Evolutionary conservation across 192 early-diverging fungal species (phyloP).

Genomic region (Rhizophagus clarus): DNA sequence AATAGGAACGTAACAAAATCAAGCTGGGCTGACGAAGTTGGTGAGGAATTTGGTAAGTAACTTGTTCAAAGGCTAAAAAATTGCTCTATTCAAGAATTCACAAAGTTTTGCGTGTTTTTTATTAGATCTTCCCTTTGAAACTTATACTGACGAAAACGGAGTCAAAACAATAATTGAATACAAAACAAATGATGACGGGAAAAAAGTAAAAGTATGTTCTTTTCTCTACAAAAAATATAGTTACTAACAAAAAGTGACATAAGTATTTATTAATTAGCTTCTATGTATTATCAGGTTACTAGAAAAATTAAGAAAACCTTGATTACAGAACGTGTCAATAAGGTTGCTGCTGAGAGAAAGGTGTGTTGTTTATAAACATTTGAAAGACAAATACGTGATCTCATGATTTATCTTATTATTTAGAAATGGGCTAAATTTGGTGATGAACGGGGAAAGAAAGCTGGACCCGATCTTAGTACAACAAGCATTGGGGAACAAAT

Average conservation of each 20-base stretch:
- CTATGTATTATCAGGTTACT: conserved; percentile 57
- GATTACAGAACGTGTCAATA: conserved; percentile 81
- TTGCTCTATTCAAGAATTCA: background rate
- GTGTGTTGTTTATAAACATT: conserved; percentile 30
- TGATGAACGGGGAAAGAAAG: conserved; percentile 69
- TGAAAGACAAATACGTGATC: background rate
- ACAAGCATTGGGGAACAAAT: conserved; percentile 90
- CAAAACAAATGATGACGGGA: conserved; percentile 86
- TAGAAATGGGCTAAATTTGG: conserved; percentile 93
- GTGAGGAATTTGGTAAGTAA: conserved; percentile 56
- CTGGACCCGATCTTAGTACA: conserved; percentile 86
- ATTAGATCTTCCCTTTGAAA: conserved; percentile 38
- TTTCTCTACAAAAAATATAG: conserved; percentile 2
- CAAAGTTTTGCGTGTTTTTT: background rate
- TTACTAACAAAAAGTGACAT: no score
- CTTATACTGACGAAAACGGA: conserved; percentile 73
- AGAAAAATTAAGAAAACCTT: conserved; percentile 79
- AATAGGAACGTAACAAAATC: conserved; percentile 47
- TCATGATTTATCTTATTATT: background rate
- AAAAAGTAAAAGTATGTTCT: conserved; percentile 78
- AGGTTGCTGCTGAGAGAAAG: conserved; percentile 88
- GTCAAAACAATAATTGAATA: conserved; percentile 83
- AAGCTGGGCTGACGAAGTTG: conserved; percentile 79
- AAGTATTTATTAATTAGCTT: background rate
- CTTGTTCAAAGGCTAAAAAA: background rate